A percentile compares a stretch with the other conserved stretches of the same genome.
Conservation (phyloP, 1,284 basidiomycete species). For the Sphaerobolus stellatus region DNA sequence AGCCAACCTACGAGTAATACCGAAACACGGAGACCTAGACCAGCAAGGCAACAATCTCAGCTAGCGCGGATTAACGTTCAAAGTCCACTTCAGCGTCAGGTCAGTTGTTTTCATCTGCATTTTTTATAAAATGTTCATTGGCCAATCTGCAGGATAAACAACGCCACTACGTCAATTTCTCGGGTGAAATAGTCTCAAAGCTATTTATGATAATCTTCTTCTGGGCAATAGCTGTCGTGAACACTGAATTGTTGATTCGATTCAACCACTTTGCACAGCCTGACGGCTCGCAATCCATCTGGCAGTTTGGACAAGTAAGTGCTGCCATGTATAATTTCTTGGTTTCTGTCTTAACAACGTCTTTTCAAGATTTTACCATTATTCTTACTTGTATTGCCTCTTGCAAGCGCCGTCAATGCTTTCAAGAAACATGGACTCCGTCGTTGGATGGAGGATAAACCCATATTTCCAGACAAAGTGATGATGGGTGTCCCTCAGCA, state of each 20-base stretch:
- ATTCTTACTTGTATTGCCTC: constrained; percentile 17
- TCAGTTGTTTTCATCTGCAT: too few species aligned
- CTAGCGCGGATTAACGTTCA: too few species aligned
- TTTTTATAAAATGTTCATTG: constrained; percentile 1
- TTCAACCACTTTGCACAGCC: constrained; percentile 26
- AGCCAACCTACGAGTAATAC: too few species aligned
- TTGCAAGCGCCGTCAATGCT: constrained; percentile 13
- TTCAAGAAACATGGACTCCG: constrained; percentile 13
- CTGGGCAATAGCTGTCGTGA: constrained; percentile 25
- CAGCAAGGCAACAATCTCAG: too few species aligned
- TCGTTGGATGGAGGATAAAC: too few species aligned
- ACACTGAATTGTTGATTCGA: constrained; percentile 28
- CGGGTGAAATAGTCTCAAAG: constrained; percentile 16
- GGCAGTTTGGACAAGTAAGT: constrained; percentile 30
- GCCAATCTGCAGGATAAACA: not conserved
- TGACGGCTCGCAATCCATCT: constrained; percentile 14
- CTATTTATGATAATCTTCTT: constrained; percentile 19
- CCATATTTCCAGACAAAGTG: too few species aligned
- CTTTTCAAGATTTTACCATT: constrained; percentile 16
- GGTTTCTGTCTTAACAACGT: not conserved
- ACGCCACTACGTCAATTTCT: constrained; percentile 12
- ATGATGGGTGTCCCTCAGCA: too few species aligned
- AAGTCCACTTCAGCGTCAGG: too few species aligned
- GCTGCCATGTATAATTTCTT: not conserved
- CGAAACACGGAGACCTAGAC: too few species aligned